Conservation (phyloP, 345 rosid species). For the Dipteronia sinensis region DNA sequence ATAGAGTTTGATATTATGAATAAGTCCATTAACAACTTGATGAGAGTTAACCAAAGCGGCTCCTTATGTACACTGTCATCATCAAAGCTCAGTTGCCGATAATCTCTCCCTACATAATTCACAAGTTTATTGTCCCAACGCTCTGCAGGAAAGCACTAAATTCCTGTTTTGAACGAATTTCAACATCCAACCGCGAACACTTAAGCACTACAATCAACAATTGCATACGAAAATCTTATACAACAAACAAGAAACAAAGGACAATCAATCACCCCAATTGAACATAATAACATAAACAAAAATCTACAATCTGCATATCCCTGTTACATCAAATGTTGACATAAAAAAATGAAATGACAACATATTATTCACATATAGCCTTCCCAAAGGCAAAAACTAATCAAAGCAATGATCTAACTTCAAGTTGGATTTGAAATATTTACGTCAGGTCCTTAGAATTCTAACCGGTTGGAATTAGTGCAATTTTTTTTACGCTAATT, state of each 20-base stretch:
- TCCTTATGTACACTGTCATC: conserved; percentile 32
- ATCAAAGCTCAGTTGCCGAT: conserved; percentile 29
- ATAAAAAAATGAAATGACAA: too few species aligned
- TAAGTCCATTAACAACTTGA: conserved; percentile 12
- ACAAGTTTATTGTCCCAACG: conserved; percentile 11
- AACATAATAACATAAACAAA: too few species aligned
- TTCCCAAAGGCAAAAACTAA: too few species aligned
- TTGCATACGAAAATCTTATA: background rate
- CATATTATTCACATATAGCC: too few species aligned
- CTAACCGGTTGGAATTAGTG: too few species aligned
- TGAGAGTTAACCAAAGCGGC: conserved; percentile 46
- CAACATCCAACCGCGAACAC: background rate
- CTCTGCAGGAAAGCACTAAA: too few species aligned
- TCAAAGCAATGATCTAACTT: too few species aligned
- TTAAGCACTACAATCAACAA: background rate
- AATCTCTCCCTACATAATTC: conserved; percentile 24
- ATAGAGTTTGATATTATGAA: background rate
- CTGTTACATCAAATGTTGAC: too few species aligned
- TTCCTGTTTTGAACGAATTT: conserved; percentile 17
- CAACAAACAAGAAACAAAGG: background rate
- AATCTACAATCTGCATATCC: too few species aligned
- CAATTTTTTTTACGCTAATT: too few species aligned
- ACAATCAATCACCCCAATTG: conserved; percentile 12
- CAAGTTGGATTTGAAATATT: too few species aligned
- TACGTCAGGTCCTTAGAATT: too few species aligned